Evolutionary conservation across 345 rosid genomes (phyloP), one percentile per base, ranked within the genome.

Genomic region (Melaleuca alternifolia): DNA sequence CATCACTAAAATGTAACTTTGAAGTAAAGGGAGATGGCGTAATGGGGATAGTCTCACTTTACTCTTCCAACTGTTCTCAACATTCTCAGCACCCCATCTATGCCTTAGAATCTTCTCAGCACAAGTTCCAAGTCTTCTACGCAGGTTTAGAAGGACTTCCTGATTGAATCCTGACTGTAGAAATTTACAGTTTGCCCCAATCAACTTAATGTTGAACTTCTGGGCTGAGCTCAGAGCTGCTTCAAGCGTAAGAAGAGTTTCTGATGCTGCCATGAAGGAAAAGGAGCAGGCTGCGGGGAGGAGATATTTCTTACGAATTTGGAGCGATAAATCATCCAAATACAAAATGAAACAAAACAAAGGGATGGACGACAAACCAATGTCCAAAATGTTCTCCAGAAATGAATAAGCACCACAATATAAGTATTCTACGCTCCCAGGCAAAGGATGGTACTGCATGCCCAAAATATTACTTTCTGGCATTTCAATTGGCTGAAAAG

Each of bases 31-130:
- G 61, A 62, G 85, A 86, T 62, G 53, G 54, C 53, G 85, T 86
- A n/a, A 77, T 20, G 85, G 51, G 85, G 75, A 86, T 52, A 50
- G 59, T 87, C 95, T 51, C 90, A 96, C 99, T 90, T 93, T 94
- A 89, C 92, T 93, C 94, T 93, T 96, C 93, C 94, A 92, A 75
- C 94, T 94, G 87, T 93, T 91, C 88, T 95, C 97, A 85, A 90
- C 89, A 84, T 87, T 92, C 88, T 89, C 91, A 46, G 84, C 86
- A 85, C 90, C 86, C 99, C 98, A 95, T 50, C 90, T 85, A 89
- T 93, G 91, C 86, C 88, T 92, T 85, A 95, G 88, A 85, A 96
- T 91, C 88, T 93, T 96, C 88, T 91, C 92, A 82, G 99, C 97
- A 84, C 92, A 94, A 88, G 87, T 88, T 91, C 92, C 93, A 84